These are phyloP conservation scores for Symbiodinium natans DNA, from an alignment of 73 alveolate species.

Conservation along the genomic window DNA sequence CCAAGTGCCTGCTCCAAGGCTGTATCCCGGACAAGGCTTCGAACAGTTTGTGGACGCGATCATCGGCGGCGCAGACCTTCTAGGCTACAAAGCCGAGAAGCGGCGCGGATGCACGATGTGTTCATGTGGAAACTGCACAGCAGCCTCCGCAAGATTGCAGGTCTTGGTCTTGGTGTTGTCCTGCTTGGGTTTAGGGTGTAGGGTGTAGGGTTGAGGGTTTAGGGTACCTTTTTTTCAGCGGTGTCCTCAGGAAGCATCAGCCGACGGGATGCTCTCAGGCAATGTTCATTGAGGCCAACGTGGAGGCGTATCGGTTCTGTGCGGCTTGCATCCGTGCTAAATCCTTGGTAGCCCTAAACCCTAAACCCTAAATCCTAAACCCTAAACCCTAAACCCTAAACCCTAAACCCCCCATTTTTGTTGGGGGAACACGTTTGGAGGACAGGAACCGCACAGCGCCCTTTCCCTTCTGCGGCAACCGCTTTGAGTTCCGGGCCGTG, in stretches of 20 bases:
- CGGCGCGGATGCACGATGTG: not conserved
- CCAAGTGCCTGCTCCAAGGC: not conserved
- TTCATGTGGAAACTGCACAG: not conserved
- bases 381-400: not conserved
- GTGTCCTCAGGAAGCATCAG: slow-evolving; percentile 36
- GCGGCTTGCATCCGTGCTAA: too few relatives aligned
- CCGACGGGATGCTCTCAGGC: slow-evolving; percentile 75
- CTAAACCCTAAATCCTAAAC: too few relatives aligned
- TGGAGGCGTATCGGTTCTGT: slow-evolving; percentile 25
- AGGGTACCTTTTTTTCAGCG: too few relatives aligned
- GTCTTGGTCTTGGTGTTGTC: too few relatives aligned
- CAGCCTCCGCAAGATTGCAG: too few relatives aligned
- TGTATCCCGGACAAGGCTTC: slow-evolving; percentile 80
- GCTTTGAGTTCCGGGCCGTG: slow-evolving; percentile 87
- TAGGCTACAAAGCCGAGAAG: slow-evolving; percentile 67
- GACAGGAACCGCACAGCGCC: slow-evolving; percentile 92
- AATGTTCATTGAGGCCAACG: slow-evolving; percentile 67
- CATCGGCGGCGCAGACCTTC: slow-evolving; percentile 53
- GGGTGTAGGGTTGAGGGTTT: too few relatives aligned
- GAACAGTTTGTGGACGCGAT: slow-evolving; percentile 65
- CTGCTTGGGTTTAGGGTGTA: too few relatives aligned
- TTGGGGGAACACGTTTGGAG: not conserved
- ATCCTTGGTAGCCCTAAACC: too few relatives aligned
- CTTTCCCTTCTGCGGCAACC: slow-evolving; percentile 91
- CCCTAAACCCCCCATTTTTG: not conserved